A percentile compares a stretch with the other conserved stretches of the same genome.
These are phyloP conservation scores for Kwoniella sp. DNA, from an alignment of 768 basidiomycete genomes.

Conservation along the genomic window DNA sequence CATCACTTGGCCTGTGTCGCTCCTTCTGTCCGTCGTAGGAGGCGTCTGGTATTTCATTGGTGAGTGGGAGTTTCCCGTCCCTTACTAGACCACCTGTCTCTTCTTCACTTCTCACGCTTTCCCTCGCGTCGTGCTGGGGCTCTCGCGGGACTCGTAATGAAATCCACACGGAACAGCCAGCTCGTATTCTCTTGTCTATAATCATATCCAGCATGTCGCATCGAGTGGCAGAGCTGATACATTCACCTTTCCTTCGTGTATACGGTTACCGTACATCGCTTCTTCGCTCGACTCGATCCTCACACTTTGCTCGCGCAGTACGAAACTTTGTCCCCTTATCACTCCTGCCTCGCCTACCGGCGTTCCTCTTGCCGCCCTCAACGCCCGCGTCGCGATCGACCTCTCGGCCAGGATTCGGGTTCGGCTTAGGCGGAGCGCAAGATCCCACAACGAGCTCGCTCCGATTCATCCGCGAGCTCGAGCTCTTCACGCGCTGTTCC, in stretches of 20 bases:
- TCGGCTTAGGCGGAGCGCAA: constrained; percentile 15
- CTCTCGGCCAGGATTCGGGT: not conserved
- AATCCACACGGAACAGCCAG: no score
- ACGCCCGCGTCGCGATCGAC: constrained; percentile 7
- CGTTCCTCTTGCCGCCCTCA: constrained; percentile 51
- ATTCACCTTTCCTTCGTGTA: no score
- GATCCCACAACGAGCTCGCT: constrained; percentile 37
- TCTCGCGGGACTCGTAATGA: no score
- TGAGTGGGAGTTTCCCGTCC: constrained; percentile 22
- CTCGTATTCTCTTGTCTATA: no score
- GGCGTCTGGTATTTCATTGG: constrained; percentile 52
- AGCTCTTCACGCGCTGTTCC: constrained; percentile 34
- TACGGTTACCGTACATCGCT: no score
- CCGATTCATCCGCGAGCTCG: constrained; percentile 38
- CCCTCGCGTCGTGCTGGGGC: no score
- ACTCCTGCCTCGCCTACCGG: constrained; percentile 46
- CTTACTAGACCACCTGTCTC: not conserved
- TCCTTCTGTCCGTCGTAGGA: constrained; percentile 37
- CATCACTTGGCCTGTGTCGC: constrained; percentile 38
- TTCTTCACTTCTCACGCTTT: not conserved
- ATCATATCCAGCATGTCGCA: no score
- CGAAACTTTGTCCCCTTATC: constrained; percentile 51
- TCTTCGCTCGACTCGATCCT: not conserved
- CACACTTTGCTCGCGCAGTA: constrained; percentile 31
- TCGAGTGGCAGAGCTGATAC: no score